Base-by-base conservation (phyloP, 306 rosid genomes). In the Sicyos edulis region DNA sequence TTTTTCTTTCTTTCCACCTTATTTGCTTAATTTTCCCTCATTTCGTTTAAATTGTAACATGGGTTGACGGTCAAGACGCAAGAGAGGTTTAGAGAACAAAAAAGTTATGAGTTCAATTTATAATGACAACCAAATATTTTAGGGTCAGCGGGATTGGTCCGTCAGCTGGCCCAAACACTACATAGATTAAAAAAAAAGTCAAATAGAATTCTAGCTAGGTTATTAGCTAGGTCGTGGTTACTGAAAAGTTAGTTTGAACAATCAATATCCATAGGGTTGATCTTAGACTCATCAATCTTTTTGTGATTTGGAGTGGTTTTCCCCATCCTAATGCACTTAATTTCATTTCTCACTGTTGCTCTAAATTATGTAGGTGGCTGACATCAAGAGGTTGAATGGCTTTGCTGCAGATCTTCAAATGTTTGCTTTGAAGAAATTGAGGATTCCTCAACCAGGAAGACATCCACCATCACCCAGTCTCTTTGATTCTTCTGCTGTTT, bases 401-500 rank as follows among this genome's bases (percentile, higher is more conserved):
- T 77, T 91, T 75, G 90, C 90, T 24, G 73, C 96, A 26, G 96
- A 91, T 84, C 89, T 88, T 78, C 96, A 91, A 82, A 88, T 91
- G 96, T 91, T 88, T 77, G 95, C 96, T 32, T 78, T 86, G 83
- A 82, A 86, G 83, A 82, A 83, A 53, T 75, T 91, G 84, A 85
- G 79, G 76, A 91, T 91, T 73, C 96, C 95, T 59, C 82, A 88
- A 77, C 96, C 96, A 0, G 96, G 96, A 72, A 86, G 96, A 51
- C 96, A 88, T 78, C 83, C 87, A 3, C 96, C 96, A 65, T 85
- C 96, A 52, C 82, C 83, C 32, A 13, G 55, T 75, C 71, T 63
- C 34, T 82, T 80, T 42, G 79, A 81, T 76, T 83, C 80, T 76
- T 78, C 83, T 75, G 55, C 77, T 54, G 52, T 80, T 69, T 67